Base-by-base conservation (phyloP, 2,329 filamentous ascomycete genomes). In the Colletotrichum trifolii region DNA sequence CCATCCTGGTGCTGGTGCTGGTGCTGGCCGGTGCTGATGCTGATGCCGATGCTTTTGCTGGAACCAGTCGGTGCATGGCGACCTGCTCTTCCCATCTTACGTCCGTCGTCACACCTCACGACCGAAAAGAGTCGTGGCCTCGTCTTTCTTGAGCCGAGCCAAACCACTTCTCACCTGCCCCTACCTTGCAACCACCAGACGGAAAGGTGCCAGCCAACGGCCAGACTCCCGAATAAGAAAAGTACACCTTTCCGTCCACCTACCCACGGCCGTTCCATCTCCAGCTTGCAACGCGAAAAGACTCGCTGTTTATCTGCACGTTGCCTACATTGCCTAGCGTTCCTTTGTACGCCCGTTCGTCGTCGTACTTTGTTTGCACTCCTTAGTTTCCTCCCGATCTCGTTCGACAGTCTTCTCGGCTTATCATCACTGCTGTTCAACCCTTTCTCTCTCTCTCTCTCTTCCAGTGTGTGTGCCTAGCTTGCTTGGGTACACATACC, bases 311-410 rank as follows among this genome's bases (percentile, higher is more conserved):
- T 34, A 42, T 46, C 42, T 47, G 25, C 25, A 25, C 25, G 25
- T 25, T 25, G 25, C 25, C 25, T 25, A 15, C 33, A 40, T n/a
- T 55, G 35, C 34, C 53, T 58, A 58, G 55, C 55, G 55, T 42
- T 47, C 10, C 46, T 10, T 45, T 38, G 33, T 43, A 58, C 55
- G 55, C 46, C 55, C 55, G 42, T 43, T 43, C 34, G 4, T 55
- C 42, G 38, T 50, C 46, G 38, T 50, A 13, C 55, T 5, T 25
- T 25, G 25, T 25, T 25, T 25, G 38, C 55, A 47, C 55, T 50
- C 55, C 55, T 50, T 50, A 38, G 43, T 58, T 58, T 43, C 54
- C 38, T 50, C 33, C 25, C 38, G 42, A 17, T 50, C 17, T 25
- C 1, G 25, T 25, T 50, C 17, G 25, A 35, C 33, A 34, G 15